A percentile compares a stretch with the other conserved stretches of the same genome.
phyloP scores from a whole-genome alignment of 2,329 filamentous ascomycete genomes.

The Colletotrichum nymphaeae region DNA sequence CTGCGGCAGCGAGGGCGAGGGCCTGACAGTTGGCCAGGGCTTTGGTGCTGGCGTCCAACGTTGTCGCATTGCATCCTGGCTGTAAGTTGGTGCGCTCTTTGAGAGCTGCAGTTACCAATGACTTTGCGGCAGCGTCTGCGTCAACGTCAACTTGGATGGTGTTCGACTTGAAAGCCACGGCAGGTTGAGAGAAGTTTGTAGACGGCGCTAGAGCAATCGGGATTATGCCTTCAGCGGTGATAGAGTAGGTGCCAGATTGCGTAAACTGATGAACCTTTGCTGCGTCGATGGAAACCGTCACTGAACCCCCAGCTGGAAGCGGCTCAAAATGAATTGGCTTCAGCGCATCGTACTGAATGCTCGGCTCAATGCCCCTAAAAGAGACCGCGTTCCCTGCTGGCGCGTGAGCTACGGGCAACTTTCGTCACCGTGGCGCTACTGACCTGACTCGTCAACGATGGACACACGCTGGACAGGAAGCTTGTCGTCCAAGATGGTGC shows the following conservation, averaged over 20 bases:
- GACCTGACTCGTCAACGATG: background rate
- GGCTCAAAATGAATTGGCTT: slow-evolving; percentile 20
- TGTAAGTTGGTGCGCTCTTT: slow-evolving; percentile 30
- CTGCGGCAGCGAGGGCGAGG: slow-evolving; percentile 37
- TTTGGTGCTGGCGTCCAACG: slow-evolving; percentile 17
- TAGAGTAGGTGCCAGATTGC: slow-evolving; percentile 36
- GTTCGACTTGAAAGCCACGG: slow-evolving; percentile 37
- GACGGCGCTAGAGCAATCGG: slow-evolving; percentile 29
- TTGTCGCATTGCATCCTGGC: slow-evolving; percentile 5
- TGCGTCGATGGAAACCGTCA: slow-evolving; percentile 33
- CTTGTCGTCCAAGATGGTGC: slow-evolving; percentile 38
- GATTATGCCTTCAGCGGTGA: slow-evolving; percentile 34
- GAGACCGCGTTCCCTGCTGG: slow-evolving; percentile 17
- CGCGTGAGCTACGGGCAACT: too few species aligned
- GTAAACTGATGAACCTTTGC: slow-evolving; percentile 36
- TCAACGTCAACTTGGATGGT: slow-evolving; percentile 33
- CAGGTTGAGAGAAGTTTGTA: slow-evolving; percentile 26
- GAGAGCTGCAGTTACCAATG: slow-evolving; percentile 5
- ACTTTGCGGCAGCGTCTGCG: slow-evolving; percentile 5
- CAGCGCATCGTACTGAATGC: slow-evolving; percentile 37
- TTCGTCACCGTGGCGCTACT: background rate
- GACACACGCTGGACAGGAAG: slow-evolving; percentile 8
- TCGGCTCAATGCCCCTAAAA: slow-evolving; percentile 37
- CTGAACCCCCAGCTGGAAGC: slow-evolving; percentile 24
- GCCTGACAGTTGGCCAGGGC: slow-evolving; percentile 37